These are phyloP conservation scores for Malassezia sympodialis DNA, from an alignment of 1,284 basidiomycete genomes.

Conservation along the genomic window DNA sequence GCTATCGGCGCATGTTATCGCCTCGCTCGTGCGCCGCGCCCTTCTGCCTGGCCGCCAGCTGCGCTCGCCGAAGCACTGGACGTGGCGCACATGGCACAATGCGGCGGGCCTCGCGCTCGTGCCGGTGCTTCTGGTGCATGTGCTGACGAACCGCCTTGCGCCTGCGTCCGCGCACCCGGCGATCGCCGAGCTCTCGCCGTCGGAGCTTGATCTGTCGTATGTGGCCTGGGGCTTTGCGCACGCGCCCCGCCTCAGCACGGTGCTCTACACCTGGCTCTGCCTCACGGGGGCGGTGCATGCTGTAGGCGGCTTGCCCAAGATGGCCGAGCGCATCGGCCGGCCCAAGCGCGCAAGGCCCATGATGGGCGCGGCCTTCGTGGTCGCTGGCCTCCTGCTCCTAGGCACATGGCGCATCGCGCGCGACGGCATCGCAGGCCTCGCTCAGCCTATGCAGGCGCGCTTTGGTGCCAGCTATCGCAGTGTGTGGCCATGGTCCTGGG, in stretches of 20 bases:
- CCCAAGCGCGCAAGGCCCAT: neutral
- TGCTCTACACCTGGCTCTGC: slow-evolving; percentile 5
- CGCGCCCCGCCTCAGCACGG: neutral
- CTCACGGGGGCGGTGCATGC: slow-evolving; percentile 4
- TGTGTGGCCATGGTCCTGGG: slow-evolving; percentile 6
- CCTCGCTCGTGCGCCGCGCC: slow-evolving; percentile 17
- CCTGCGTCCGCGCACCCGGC: slow-evolving; percentile 13
- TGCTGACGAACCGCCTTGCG: slow-evolving; percentile 26
- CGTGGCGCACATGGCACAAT: slow-evolving; percentile 11
- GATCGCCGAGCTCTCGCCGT: slow-evolving; percentile 26
- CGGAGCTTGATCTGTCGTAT: slow-evolving; percentile 36
- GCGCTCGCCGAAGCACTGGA: neutral
- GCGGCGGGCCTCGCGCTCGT: slow-evolving; percentile 23
- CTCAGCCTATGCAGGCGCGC: neutral
- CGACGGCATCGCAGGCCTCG: neutral
- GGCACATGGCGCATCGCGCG: slow-evolving; percentile 8
- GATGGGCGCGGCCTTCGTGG: neutral
- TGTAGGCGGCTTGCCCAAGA: slow-evolving; percentile 5
- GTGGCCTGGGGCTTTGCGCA: slow-evolving; percentile 20
- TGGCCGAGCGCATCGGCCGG: neutral
- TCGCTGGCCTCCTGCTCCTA: slow-evolving; percentile 4
- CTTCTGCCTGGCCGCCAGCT: slow-evolving; percentile 3
- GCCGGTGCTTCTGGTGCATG: slow-evolving; percentile 25
- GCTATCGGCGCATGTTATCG: slow-evolving; percentile 21
- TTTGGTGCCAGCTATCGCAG: slow-evolving; percentile 1